Percentiles rank a stretch among this genome's conserved stretches.
These are phyloP conservation scores for Barnettozyma populi DNA, from an alignment of 805 yeast species.

Conservation along the genomic window DNA sequence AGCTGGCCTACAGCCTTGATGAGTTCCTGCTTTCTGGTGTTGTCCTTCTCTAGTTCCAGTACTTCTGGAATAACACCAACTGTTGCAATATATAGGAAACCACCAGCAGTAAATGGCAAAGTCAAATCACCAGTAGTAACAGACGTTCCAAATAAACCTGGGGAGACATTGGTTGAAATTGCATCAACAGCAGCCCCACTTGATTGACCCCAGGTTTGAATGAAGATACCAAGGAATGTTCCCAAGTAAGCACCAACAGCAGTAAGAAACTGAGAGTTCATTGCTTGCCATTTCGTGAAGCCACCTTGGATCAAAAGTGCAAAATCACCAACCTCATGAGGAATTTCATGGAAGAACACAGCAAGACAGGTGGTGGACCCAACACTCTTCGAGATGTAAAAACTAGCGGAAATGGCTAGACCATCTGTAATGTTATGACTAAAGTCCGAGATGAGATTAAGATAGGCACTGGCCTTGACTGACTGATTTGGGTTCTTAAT, in stretches of 20 bases:
- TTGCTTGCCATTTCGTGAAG: slow-evolving; percentile 57
- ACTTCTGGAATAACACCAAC: slow-evolving; percentile 75
- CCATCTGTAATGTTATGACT: slow-evolving; percentile 78
- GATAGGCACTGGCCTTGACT: slow-evolving; percentile 43
- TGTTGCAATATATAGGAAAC: slow-evolving; percentile 65
- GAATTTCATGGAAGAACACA: slow-evolving; percentile 71
- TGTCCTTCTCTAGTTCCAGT: slow-evolving; percentile 37
- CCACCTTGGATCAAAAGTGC: slow-evolving; percentile 69
- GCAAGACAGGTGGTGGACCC: slow-evolving; percentile 71
- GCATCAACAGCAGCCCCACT: neutral
- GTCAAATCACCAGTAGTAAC: slow-evolving; percentile 47
- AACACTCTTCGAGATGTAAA: slow-evolving; percentile 50
- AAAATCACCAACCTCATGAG: slow-evolving; percentile 79
- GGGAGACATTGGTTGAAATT: slow-evolving; percentile 12
- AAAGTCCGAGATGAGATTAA: slow-evolving; percentile 65
- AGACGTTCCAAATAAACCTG: slow-evolving; percentile 45
- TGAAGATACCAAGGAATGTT: slow-evolving; percentile 54
- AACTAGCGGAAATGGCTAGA: slow-evolving; percentile 65
- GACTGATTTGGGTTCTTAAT: slow-evolving; percentile 32
- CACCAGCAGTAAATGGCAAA: slow-evolving; percentile 73
- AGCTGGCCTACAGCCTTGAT: slow-evolving; percentile 41
- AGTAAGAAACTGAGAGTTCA: slow-evolving; percentile 61
- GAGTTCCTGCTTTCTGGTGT: slow-evolving; percentile 34
- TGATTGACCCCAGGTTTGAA: slow-evolving; percentile 37
- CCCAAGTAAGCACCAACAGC: slow-evolving; percentile 64